Percentiles rank a stretch among this genome's conserved stretches.
These are phyloP conservation scores for Neotropicomus parvogracilis DNA, from an alignment of 1,284 basidiomycete species.

Conservation along the genomic window DNA sequence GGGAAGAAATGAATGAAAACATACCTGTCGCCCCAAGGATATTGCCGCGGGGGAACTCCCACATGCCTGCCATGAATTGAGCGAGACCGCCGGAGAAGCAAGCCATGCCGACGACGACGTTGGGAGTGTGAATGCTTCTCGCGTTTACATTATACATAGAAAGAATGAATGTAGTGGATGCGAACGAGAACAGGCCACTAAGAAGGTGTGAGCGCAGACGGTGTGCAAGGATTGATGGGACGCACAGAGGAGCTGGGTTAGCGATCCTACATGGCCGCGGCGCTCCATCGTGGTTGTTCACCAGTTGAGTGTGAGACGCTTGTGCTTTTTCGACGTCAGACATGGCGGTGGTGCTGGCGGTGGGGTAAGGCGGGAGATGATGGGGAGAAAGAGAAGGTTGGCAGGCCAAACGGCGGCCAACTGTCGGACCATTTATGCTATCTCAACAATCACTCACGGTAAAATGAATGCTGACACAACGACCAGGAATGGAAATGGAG, in stretches of 20 bases:
- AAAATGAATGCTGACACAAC: constrained; percentile 24
- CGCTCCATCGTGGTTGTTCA: constrained; percentile 19
- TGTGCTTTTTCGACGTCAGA: constrained; percentile 35
- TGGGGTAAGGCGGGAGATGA: background rate
- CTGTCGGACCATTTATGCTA: constrained; percentile 25
- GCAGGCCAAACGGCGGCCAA: background rate
- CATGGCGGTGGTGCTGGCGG: constrained; percentile 23
- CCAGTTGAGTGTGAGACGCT: constrained; percentile 18
- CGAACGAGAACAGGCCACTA: constrained; percentile 71
- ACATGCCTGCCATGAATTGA: constrained; percentile 75
- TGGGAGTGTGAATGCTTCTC: constrained; percentile 51
- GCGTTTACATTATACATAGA: constrained; percentile 63
- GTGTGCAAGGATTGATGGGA: background rate
- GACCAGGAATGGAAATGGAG: constrained; percentile 6
- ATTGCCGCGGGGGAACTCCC: constrained; percentile 79
- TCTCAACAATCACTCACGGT: constrained; percentile 3
- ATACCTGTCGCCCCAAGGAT: constrained; percentile 65
- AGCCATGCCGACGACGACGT: constrained; percentile 83
- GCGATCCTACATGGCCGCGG: constrained; percentile 35
- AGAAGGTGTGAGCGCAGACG: background rate
- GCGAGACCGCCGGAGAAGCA: constrained; percentile 79
- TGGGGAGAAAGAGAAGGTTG: background rate
- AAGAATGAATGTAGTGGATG: constrained; percentile 69
- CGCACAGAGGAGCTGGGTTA: constrained; percentile 54
- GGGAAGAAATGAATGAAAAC: constrained; percentile 23